Conservation (phyloP, 345 rosid species). For the Odontarrhena argentea region DNA sequence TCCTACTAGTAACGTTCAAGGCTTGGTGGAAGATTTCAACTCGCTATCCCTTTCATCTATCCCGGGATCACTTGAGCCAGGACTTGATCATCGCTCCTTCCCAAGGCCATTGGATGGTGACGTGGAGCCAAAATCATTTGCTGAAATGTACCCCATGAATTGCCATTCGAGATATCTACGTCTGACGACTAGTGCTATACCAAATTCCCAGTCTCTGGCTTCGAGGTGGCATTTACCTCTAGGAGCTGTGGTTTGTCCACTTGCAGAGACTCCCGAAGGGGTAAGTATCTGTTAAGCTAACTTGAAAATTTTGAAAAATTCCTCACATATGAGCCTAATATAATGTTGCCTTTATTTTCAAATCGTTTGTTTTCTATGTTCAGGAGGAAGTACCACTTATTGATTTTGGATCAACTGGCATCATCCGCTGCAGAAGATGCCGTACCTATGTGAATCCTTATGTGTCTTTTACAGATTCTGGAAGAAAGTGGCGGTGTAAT, state of each 20-base stretch:
- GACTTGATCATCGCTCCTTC: constrained; percentile 70
- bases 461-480: constrained; percentile 88
- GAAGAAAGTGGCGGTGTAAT: constrained; percentile 99
- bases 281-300: constrained; percentile 51
- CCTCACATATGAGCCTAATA: constrained; percentile 11
- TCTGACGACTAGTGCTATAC: constrained; percentile 85
- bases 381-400: constrained; percentile 95
- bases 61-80: constrained; percentile 84
- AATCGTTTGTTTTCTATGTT: constrained; percentile 37
- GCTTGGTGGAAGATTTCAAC: constrained; percentile 82
- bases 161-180: constrained; percentile 83
- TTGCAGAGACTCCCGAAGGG: constrained; percentile 93
- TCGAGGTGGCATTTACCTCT: constrained; percentile 99
- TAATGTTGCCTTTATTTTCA: constrained; percentile 19
- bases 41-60: constrained; percentile 71
- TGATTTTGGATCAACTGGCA: constrained; percentile 83
- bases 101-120: constrained; percentile 98
- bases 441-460: constrained; percentile 97
- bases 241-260: constrained; percentile 99
- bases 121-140: constrained; percentile 69
- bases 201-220: constrained; percentile 83
- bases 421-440: constrained; percentile 97
- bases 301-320: background rate
- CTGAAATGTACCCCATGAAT: constrained; percentile 72
- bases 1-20: constrained; percentile 69